Evolutionary conservation across 192 early-diverging fungal genomes (phyloP).

Genomic region (Diversispora eburnea): DNA sequence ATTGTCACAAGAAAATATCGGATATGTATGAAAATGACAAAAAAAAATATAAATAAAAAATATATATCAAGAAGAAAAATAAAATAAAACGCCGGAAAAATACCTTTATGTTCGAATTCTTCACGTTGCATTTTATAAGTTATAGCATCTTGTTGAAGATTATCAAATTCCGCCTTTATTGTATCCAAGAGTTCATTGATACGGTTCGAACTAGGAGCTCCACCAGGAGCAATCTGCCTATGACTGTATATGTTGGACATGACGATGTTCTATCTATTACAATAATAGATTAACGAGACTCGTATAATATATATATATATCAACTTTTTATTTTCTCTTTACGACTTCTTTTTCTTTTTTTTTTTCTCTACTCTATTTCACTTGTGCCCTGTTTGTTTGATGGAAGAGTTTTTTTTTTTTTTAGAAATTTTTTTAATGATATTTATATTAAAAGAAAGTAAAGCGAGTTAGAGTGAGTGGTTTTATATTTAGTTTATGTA

Average conservation of each 20-base stretch:
- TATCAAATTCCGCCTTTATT: conserved; percentile 75
- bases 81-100: conserved; percentile 26
- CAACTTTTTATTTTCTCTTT: not conserved
- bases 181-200: conserved; percentile 81
- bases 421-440: too few species aligned
- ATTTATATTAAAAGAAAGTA: too few species aligned
- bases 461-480: too few species aligned
- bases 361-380: too few species aligned
- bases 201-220: conserved; percentile 37
- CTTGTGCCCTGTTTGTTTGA: too few species aligned
- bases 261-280: not conserved
- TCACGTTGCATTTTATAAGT: conserved; percentile 74
- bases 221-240: conserved; percentile 70
- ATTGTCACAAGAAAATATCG: too few species aligned
- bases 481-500: too few species aligned
- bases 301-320: not conserved
- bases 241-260: conserved; percentile 80
- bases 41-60: not conserved
- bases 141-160: conserved; percentile 68
- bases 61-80: not conserved
- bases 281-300: not conserved
- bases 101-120: conserved; percentile 87
- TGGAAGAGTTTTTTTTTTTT: too few species aligned
- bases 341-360: too few species aligned
- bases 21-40: not conserved